Evolutionary conservation across 2,329 filamentous ascomycete genomes (phyloP), one percentile per base, ranked within the genome.

Genomic region (Cordyceps fumosorosea): DNA sequence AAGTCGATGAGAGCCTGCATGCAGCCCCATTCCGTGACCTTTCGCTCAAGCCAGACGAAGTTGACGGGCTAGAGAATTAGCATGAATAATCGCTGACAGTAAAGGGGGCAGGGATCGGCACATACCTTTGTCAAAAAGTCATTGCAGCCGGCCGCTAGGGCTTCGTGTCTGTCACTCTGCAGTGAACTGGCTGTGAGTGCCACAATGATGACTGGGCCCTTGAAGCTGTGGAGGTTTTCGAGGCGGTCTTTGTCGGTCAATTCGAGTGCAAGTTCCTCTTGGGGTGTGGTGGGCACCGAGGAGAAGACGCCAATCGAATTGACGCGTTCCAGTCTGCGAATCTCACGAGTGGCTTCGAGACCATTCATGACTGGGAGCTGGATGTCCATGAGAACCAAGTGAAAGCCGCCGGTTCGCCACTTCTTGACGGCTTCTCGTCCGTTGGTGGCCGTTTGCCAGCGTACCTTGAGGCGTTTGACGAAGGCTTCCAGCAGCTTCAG

Each of bases 1-100:
- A 95, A 98, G 78, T 99, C 95, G 70, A 99, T 98, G 26, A 99
- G 83, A 11, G 95, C 95, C 78, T 98, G 95, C 95, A 99, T 99
- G 79, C 95, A 98, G 62, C 95, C 95, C 95, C 95, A 99, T 80
- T 99, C 95, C 77, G 96, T 97, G 68, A 98, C 93, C 75, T 99
- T 99, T 63, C 93, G 87, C 74, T 97, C 91, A 29, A 99, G 84
- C 93, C 93, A 99, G 64, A 96, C 89, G 72, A 97, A 97, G 73
- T 96, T 96, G 67, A 99, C 93, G 22, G 95, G 95, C 91, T 96
- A 22, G 11, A 16, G n/a, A 24, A 16, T 58, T 58, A 58, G 56
- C 44, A 26, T 20, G 18, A 1, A 1, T 11, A 16, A 24, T 32
- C 16, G 26, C 26, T 45, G 7, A 14, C 16, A 37, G 7, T 37